Percentiles rank a stretch among this genome's conserved stretches.
Evolutionary conservation across 306 rosid species (phyloP).

Genomic region (Cucurbita moschata): DNA sequence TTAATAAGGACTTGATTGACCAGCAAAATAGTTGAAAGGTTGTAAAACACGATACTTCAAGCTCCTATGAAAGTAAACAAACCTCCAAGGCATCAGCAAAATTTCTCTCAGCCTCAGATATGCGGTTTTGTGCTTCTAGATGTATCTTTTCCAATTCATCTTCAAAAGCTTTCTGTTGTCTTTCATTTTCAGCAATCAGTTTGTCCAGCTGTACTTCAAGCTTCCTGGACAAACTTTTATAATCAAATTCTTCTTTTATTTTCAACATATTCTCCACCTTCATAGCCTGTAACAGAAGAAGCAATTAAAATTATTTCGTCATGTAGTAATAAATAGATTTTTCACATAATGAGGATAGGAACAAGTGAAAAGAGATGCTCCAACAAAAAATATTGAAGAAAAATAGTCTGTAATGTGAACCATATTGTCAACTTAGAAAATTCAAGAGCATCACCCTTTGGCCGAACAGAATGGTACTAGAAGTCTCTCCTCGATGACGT

Average conservation of each 20-base stretch:
- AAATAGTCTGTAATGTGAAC: background rate
- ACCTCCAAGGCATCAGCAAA: constrained; percentile 94
- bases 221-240: constrained; percentile 80
- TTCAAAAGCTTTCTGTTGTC: constrained; percentile 78
- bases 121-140: constrained; percentile 55
- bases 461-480: constrained; percentile 86
- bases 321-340: background rate
- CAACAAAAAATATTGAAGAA: background rate
- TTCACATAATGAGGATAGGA: background rate
- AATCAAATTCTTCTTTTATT: constrained; percentile 97
- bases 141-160: constrained; percentile 66
- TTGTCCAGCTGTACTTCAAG: constrained; percentile 83
- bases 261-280: constrained; percentile 95
- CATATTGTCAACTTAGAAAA: background rate
- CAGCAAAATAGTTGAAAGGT: background rate
- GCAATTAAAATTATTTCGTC: constrained; percentile 3
- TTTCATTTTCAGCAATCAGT: constrained; percentile 86
- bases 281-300: constrained; percentile 53
- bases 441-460: constrained; percentile 44
- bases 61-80: constrained; percentile 16
- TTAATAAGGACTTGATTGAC: background rate
- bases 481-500: constrained; percentile 96
- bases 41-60: background rate
- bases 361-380: background rate
- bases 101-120: constrained; percentile 71